Conservation (phyloP, 2,329 filamentous ascomycete genomes). For the Claviceps paspali region DNA sequence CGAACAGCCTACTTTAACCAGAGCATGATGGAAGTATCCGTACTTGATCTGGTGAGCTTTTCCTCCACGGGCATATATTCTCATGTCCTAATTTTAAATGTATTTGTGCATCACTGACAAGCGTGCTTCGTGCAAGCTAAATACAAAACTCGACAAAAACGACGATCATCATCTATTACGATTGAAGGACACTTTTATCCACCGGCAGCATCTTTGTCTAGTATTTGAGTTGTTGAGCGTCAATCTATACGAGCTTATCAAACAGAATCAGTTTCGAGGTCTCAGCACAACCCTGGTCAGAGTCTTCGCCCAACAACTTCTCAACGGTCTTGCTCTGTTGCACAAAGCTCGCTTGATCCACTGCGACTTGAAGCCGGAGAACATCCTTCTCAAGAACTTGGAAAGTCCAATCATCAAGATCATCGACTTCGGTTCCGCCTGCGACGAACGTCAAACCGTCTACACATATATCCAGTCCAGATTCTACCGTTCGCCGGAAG, state of each 20-base stretch:
- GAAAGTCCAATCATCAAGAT: conserved; percentile 99
- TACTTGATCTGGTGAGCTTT: conserved; percentile 66
- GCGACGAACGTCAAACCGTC: conserved; percentile 93
- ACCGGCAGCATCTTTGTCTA: conserved; percentile 88
- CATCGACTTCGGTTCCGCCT: conserved; percentile 97
- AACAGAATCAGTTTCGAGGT: conserved; percentile 97
- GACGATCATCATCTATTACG: conserved; percentile 93
- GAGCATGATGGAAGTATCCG: conserved; percentile 99
- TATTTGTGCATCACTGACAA: conserved; percentile 11
- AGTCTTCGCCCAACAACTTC: conserved; percentile 90
- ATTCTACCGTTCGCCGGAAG: conserved; percentile 95
- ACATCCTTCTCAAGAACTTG: conserved; percentile 92
- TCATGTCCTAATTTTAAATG: background rate
- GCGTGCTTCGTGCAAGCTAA: conserved; percentile 44
- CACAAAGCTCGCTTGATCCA: conserved; percentile 97
- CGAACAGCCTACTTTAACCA: conserved; percentile 98
- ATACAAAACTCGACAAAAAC: conserved; percentile 97
- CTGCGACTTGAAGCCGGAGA: conserved; percentile 95
- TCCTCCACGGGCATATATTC: background rate
- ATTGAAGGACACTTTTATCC: conserved; percentile 95
- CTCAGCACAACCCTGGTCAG: conserved; percentile 92
- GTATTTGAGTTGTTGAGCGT: conserved; percentile 95
- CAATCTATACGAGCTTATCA: conserved; percentile 96
- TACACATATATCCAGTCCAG: conserved; percentile 98
- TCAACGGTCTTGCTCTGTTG: conserved; percentile 80